These are phyloP conservation scores for Eucalyptus rudis DNA, from an alignment of 345 rosid species.

Conservation along the genomic window DNA sequence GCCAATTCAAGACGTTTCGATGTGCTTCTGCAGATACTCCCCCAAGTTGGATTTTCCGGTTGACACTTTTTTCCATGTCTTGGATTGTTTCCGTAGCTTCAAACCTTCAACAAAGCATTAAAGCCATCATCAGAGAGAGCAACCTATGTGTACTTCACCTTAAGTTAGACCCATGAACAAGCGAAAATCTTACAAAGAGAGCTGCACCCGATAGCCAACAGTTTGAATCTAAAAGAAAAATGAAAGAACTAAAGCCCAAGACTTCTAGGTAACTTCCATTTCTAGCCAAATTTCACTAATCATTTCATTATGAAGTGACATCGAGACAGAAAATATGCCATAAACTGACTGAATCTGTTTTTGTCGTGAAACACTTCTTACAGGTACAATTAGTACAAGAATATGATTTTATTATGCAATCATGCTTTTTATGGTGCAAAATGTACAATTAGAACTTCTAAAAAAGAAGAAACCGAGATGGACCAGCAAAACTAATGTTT, in stretches of 20 bases:
- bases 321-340: not conserved
- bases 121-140: no score
- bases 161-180: no score
- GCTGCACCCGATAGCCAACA: not conserved
- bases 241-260: not conserved
- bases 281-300: not conserved
- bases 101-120: no score
- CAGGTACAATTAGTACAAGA: not conserved
- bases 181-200: not conserved
- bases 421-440: not conserved
- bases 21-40: no score
- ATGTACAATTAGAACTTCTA: not conserved
- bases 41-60: no score
- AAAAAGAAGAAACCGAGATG: not conserved
- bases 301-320: not conserved
- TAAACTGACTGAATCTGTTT: not conserved
- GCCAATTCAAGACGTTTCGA: no score
- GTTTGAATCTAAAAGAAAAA: not conserved
- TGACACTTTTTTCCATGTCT: no score
- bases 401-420: not conserved
- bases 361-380: not conserved
- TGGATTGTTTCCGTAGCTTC: no score
- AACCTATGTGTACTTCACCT: no score
- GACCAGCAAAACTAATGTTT: not conserved
- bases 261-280: not conserved